Percentiles rank a stretch among this genome's conserved stretches.
Evolutionary conservation across 208 protist species (phyloP).

Genomic region (Novymonas esmeraldas): DNA sequence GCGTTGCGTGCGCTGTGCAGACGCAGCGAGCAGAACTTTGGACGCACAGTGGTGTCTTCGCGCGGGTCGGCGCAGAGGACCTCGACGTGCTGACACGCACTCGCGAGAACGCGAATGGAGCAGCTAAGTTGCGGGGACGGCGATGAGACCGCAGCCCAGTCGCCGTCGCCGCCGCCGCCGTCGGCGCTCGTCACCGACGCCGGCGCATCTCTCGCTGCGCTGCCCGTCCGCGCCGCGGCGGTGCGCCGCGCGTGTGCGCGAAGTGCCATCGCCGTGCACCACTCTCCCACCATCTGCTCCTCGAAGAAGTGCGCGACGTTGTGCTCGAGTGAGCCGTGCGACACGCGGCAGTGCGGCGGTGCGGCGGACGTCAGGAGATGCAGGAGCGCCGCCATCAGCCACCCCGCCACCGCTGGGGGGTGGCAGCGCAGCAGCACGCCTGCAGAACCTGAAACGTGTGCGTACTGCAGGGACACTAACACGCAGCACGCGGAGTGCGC

Average conservation of each 20-base stretch:
- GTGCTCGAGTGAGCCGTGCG: background rate
- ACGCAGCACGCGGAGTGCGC: background rate
- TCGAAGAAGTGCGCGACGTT: background rate
- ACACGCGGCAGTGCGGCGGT: background rate
- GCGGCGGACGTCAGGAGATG: background rate
- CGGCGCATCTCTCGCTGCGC: too few species aligned
- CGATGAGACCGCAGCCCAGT: background rate
- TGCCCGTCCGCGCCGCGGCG: too few species aligned
- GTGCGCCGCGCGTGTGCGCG: too few species aligned
- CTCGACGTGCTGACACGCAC: conserved; percentile 8
- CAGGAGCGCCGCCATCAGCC: conserved; percentile 7
- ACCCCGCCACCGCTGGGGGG: conserved; percentile 6
- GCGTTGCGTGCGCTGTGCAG: background rate
- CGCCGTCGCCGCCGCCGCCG: background rate
- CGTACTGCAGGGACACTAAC: too few species aligned
- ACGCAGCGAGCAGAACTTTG: too few species aligned
- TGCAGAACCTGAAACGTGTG: too few species aligned
- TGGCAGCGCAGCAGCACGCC: background rate
- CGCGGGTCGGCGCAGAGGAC: too few species aligned
- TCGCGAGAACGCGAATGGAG: conserved; percentile 6
- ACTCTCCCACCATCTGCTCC: conserved; percentile 6
- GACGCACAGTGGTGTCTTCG: too few species aligned
- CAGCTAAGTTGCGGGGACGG: conserved; percentile 7
- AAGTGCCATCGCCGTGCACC: too few species aligned
- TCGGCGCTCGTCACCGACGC: too few species aligned